A percentile compares a stretch with the other conserved stretches of the same genome.
Evolutionary conservation across 192 early-diverging fungal genomes (phyloP).

Genomic region (Podila epigama): DNA sequence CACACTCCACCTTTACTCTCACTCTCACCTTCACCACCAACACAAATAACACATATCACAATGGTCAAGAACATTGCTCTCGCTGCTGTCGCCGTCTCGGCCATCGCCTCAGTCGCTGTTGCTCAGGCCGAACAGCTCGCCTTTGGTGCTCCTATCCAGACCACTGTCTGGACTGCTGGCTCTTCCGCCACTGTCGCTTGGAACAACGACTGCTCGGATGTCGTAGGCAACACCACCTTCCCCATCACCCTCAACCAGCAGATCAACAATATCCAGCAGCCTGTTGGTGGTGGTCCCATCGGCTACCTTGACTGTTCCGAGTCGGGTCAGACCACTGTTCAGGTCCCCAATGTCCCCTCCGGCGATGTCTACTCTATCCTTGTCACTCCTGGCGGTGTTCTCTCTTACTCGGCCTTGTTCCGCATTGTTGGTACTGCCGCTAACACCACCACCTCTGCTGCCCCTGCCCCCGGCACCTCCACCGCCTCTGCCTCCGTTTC

Average conservation of each 20-base stretch:
- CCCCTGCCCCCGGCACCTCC: neutral
- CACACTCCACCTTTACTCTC: neutral
- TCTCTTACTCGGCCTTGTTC: conserved; percentile 43
- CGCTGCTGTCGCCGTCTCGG: conserved; percentile 9
- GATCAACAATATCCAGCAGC: neutral
- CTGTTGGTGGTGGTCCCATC: conserved; percentile 4
- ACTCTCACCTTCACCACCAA: neutral
- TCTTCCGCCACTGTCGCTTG: conserved; percentile 9
- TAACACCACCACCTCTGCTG: neutral
- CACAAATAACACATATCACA: too few species aligned
- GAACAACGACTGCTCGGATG: conserved; percentile 13
- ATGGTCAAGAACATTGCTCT: conserved; percentile 24
- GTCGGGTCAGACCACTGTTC: neutral
- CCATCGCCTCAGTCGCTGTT: conserved; percentile 12
- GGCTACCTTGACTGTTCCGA: conserved; percentile 17
- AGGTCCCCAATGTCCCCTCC: conserved; percentile 20
- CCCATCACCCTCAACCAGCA: conserved; percentile 16
- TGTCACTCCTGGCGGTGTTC: conserved; percentile 8
- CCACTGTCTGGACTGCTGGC: conserved; percentile 17
- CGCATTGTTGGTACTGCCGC: conserved; percentile 7
- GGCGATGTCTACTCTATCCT: conserved; percentile 34
- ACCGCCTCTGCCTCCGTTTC: neutral
- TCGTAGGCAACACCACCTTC: conserved; percentile 2
- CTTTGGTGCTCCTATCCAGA: conserved; percentile 8
- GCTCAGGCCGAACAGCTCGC: conserved; percentile 1